Percentiles rank a stretch among this genome's conserved stretches.
Evolutionary conservation across 768 basidiomycete genomes (phyloP).

Genomic region (Russula compacta): DNA sequence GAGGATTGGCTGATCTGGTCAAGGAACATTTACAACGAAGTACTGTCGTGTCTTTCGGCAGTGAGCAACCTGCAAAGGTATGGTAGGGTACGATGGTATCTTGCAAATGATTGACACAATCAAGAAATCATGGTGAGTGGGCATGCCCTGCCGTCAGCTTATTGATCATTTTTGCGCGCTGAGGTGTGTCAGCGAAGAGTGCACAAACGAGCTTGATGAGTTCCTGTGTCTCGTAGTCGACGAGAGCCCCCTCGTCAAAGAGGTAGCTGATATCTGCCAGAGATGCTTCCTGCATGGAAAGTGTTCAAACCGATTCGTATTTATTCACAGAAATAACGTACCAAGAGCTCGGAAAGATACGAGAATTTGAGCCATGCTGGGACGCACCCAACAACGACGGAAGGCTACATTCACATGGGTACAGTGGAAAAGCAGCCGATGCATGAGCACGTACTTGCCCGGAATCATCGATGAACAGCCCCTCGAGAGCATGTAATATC

Average conservation of each 20-base stretch:
- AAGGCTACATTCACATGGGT: constrained; percentile 35
- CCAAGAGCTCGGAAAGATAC: constrained; percentile 86
- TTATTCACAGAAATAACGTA: constrained; percentile 32
- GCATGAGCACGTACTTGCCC: constrained; percentile 37
- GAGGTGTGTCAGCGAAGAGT: constrained; percentile 77
- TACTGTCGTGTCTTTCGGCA: background rate
- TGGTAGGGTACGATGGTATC: background rate
- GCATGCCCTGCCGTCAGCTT: constrained; percentile 62
- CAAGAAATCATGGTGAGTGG: constrained; percentile 6
- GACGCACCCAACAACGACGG: constrained; percentile 77
- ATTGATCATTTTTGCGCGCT: constrained; percentile 74
- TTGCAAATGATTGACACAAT: background rate
- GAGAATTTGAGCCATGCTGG: constrained; percentile 93
- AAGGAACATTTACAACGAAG: too few species aligned
- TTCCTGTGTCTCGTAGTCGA: constrained; percentile 84
- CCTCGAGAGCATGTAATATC: constrained; percentile 71
- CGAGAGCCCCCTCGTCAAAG: constrained; percentile 81
- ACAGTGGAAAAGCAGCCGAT: background rate
- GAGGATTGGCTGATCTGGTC: background rate
- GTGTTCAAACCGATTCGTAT: constrained; percentile 3
- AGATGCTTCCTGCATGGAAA: constrained; percentile 63
- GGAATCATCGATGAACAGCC: constrained; percentile 62
- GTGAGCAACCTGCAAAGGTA: background rate
- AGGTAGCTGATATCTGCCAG: constrained; percentile 88
- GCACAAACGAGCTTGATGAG: constrained; percentile 73